A percentile compares a stretch with the other conserved stretches of the same genome.
These are phyloP conservation scores for Triangularia setosa DNA, from an alignment of 2,329 filamentous ascomycete genomes.

Conservation along the genomic window DNA sequence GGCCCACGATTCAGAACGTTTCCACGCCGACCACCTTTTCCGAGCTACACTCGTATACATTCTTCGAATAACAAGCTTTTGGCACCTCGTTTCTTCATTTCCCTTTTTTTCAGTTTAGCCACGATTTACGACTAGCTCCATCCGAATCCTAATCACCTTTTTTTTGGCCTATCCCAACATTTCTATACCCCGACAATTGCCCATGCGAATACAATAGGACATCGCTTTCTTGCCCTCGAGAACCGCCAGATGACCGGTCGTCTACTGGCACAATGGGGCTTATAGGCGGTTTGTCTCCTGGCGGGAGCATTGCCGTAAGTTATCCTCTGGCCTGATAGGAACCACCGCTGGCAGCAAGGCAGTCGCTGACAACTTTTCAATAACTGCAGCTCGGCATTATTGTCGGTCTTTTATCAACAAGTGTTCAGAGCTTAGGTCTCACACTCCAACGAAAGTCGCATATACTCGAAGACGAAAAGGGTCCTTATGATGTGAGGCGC, in stretches of 20 bases:
- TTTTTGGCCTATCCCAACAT: neutral
- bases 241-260: constrained; percentile 45
- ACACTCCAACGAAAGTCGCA: constrained; percentile 98
- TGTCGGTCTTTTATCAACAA: constrained; percentile 89
- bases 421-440: constrained; percentile 88
- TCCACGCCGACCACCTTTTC: neutral
- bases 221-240: constrained; percentile 16
- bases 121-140: neutral
- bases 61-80: neutral
- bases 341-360: neutral
- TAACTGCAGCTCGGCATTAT: constrained; percentile 74
- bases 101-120: neutral
- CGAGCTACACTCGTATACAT: neutral
- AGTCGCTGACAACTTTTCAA: neutral
- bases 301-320: constrained; percentile 71
- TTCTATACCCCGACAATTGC: constrained; percentile 1
- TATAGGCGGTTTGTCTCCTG: constrained; percentile 71
- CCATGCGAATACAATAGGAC: constrained; percentile 23
- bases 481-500: constrained; percentile 69
- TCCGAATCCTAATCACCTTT: neutral
- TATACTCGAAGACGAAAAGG: constrained; percentile 94
- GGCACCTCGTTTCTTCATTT: neutral
- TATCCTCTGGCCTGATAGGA: neutral
- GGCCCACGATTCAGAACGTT: constrained; percentile 4
- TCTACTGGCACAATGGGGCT: constrained; percentile 59